Evolutionary conservation across 2,329 filamentous ascomycete genomes (phyloP), one percentile per base, ranked within the genome.

Genomic region (Verticillium longisporum): DNA sequence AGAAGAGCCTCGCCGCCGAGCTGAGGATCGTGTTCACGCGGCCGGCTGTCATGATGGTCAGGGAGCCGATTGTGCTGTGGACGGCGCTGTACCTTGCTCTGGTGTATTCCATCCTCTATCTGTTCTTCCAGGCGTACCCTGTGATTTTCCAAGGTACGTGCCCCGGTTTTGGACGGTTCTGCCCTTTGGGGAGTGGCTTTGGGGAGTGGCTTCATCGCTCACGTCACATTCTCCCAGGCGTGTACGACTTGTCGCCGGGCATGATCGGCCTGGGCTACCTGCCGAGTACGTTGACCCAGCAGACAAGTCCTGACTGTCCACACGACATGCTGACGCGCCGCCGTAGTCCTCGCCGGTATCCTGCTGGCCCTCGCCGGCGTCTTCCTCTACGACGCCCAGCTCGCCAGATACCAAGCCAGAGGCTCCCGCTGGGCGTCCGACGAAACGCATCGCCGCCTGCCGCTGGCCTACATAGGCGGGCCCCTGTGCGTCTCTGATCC

Each of bases 121-220:
- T 93, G 74, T 91, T 86, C 69, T 91, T 94, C 67, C 86, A 91
- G 71, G 88, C 88, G 2, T 93, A 88, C 70, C 87, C 87, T 1
- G 79, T 88, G 62, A 88, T 92, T 64, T 93, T 91, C 71, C 76
- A 82, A 64, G 70, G 74, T 50, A 21, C 7, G 7, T 36, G 13
- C 13, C 34, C 3, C 5, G 2, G 34, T 36, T 5, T 36, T 36
- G 34, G 13, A 13, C 9, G 4, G 34, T 13, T 9, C 7, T 7
- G 34, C 18, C 11, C 1, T 21, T 11, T 21, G 3, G 4, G 45
- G n/a, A n/a, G n/a, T n/a, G n/a, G n/a, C n/a, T n/a, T n/a, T n/a
- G n/a, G n/a, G 18, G 18, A 21, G 26, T 26, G 18, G 9, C 21
- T n/a, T 21, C 34, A 7, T 21, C 2, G 18, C 45, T 50, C 1